Evolutionary conservation across 148 eudicot species (phyloP).

Genomic region (Rhododendron simsii): DNA sequence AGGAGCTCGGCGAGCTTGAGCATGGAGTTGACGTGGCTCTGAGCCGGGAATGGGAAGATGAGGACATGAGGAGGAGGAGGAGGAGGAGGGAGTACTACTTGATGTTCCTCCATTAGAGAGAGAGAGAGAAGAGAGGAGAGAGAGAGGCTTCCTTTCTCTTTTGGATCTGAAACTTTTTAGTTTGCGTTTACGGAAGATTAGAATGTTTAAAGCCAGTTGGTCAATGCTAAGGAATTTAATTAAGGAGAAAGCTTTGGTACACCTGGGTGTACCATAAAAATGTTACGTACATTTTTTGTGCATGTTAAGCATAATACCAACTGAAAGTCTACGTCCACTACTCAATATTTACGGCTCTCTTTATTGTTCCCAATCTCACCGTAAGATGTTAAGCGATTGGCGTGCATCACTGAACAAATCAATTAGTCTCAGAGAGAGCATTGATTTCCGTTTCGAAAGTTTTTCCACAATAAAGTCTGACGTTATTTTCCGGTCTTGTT

Average conservation of each 20-base stretch:
- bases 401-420: too few species aligned
- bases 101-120: not conserved
- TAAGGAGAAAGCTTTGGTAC: not conserved
- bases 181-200: not conserved
- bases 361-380: rapidly evolving
- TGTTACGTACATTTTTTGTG: not conserved
- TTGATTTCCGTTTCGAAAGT: too few species aligned
- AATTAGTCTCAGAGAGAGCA: too few species aligned
- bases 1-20: not conserved
- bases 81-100: not conserved
- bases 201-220: not conserved
- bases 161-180: not conserved
- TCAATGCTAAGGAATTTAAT: not conserved
- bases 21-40: not conserved
- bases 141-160: not conserved
- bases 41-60: not conserved
- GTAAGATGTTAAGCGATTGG: too few species aligned
- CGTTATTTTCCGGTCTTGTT: not conserved
- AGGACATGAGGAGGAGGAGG: not conserved
- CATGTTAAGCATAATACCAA: too few species aligned
- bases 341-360: too few species aligned
- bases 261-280: not conserved
- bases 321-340: rapidly evolving
- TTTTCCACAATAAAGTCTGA: not conserved
- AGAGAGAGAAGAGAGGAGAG: not conserved